Evolutionary conservation across 1,284 basidiomycete genomes (phyloP).

Genomic region (Sphagnurus paluster): DNA sequence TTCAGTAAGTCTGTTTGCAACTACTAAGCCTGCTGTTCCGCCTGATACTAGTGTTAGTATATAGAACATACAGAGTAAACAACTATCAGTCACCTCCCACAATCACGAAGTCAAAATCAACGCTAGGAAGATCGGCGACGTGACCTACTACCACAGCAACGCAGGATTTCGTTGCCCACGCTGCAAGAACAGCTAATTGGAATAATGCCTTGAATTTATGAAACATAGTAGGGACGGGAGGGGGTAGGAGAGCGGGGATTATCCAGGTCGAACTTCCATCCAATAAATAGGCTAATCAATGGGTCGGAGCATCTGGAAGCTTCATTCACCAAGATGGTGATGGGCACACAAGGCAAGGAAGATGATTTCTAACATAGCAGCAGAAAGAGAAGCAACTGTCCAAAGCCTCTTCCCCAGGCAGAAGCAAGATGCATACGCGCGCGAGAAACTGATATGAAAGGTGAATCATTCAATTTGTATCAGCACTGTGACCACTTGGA

Average conservation of each 20-base stretch:
- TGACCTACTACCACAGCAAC: constrained; percentile 8
- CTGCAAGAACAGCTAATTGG: neutral
- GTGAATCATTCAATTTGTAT: no score
- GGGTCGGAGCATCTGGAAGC: no score
- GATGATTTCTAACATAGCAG: no score
- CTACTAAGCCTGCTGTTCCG: constrained; percentile 21
- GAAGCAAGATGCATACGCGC: no score
- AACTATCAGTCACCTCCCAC: constrained; percentile 16
- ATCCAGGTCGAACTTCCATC: neutral
- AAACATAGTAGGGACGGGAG: neutral
- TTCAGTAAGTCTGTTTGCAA: constrained; percentile 20
- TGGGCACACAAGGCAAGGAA: no score
- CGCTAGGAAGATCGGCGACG: constrained; percentile 8
- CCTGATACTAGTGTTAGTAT: constrained; percentile 6
- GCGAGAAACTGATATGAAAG: no score
- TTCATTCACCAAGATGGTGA: no score
- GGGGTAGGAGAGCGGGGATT: neutral
- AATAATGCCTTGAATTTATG: neutral
- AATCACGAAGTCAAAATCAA: constrained; percentile 17
- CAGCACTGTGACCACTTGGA: no score
- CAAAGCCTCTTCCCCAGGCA: no score
- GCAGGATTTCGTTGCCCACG: neutral
- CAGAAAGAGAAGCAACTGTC: no score
- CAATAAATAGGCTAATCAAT: no score
- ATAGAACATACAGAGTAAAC: neutral